phyloP scores from a whole-genome alignment of 441 rosid species.

The Arabidopsis lyrata region DNA sequence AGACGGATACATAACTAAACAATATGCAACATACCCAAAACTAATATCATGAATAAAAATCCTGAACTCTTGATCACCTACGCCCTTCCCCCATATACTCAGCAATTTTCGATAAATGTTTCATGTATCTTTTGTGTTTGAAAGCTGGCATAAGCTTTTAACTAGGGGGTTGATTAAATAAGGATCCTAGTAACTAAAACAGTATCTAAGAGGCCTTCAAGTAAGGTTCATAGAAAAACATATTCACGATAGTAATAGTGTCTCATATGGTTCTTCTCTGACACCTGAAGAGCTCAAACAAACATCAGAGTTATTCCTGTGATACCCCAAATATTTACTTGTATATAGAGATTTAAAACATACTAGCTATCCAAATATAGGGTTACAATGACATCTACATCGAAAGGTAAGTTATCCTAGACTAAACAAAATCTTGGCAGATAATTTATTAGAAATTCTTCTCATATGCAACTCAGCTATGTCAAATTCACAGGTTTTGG shows the following conservation, averaged over 20 bases:
- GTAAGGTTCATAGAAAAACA: not conserved
- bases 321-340: not conserved
- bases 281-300: constrained; percentile 7
- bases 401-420: not conserved
- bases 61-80: not conserved
- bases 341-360: not conserved
- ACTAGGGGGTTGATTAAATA: not conserved
- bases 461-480: not conserved
- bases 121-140: not conserved
- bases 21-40: not conserved
- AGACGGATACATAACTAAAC: constrained; percentile 9
- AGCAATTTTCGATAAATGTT: not conserved
- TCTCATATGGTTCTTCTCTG: not conserved
- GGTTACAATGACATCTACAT: not conserved
- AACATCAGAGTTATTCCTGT: not conserved
- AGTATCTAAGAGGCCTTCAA: not conserved
- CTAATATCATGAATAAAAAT: not conserved
- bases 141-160: not conserved
- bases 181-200: not conserved
- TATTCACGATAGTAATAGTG: not conserved
- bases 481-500: constrained; percentile 1
- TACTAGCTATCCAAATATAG: not conserved
- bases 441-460: not conserved
- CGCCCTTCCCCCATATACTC: not conserved
- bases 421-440: not conserved